Conservation (phyloP, 805 yeast genomes). For the Candida anglica region DNA sequence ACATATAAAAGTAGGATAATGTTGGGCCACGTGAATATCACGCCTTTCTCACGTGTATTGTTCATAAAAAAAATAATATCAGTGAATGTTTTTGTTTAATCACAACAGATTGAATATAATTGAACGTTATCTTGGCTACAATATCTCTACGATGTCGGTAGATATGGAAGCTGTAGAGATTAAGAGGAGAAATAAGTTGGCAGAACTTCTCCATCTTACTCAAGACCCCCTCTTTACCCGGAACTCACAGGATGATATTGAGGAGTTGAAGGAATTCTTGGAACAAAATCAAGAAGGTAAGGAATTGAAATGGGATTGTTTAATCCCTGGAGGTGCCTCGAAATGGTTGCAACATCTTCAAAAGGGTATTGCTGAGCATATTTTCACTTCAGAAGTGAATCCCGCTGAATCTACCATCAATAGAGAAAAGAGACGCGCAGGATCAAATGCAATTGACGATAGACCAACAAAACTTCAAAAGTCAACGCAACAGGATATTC, state of each 20-base stretch:
- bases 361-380: not conserved
- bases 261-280: constrained; percentile 1
- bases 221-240: constrained; percentile 2
- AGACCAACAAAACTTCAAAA: not conserved
- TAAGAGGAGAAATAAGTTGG: constrained; percentile 1
- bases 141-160: not conserved
- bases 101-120: no score
- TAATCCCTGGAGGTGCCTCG: not conserved
- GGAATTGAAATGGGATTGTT: not conserved
- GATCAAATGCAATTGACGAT: no score
- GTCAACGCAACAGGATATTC: not conserved
- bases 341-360: not conserved
- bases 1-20: constrained; percentile 2
- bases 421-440: not conserved
- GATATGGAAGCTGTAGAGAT: not conserved
- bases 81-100: no score
- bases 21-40: not conserved
- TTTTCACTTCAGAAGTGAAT: not conserved
- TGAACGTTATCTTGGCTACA: not conserved
- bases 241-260: not conserved
- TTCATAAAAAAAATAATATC: no score
- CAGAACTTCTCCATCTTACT: constrained; percentile 3
- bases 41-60: not conserved
- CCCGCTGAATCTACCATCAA: no score
- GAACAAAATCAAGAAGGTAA: not conserved